Conservation (phyloP, 2,329 filamentous ascomycete genomes). For the Pseudogymnoascus sp. region DNA sequence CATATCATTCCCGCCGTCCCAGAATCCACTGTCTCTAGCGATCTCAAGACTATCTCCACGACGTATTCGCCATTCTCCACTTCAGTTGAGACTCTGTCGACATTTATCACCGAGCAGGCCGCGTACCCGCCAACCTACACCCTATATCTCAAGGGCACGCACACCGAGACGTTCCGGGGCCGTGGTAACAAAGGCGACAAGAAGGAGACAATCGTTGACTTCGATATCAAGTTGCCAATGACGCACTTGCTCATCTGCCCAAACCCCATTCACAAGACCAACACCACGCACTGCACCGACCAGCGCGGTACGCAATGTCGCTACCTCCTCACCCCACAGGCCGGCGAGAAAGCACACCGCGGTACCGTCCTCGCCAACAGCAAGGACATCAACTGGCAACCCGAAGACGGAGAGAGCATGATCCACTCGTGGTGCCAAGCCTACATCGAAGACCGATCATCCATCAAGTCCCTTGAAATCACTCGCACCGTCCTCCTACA, state of each 20-base stretch:
- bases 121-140: constrained; percentile 23
- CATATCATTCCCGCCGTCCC: constrained; percentile 20
- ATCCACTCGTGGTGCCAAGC: constrained; percentile 52
- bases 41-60: constrained; percentile 21
- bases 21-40: constrained; percentile 21
- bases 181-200: constrained; percentile 33
- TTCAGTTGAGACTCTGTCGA: constrained; percentile 17
- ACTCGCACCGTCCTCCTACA: constrained; percentile 50
- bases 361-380: constrained; percentile 49
- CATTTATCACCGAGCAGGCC: constrained; percentile 23
- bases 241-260: constrained; percentile 46
- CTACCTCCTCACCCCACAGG: constrained; percentile 44
- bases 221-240: constrained; percentile 51
- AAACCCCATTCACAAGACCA: constrained; percentile 29
- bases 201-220: constrained; percentile 48
- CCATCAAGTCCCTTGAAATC: constrained; percentile 49
- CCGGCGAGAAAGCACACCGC: constrained; percentile 54
- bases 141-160: constrained; percentile 27
- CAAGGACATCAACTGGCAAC: constrained; percentile 38
- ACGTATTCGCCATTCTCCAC: constrained; percentile 24
- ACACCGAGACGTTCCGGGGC: constrained; percentile 21
- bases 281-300: neutral
- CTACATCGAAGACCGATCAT: constrained; percentile 51
- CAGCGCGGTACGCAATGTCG: constrained; percentile 32
- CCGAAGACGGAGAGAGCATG: constrained; percentile 18